Percentiles rank a stretch among this genome's conserved stretches.
Conservation (phyloP, 2,329 filamentous ascomycete genomes). For the Westerdykella ornata region DNA sequence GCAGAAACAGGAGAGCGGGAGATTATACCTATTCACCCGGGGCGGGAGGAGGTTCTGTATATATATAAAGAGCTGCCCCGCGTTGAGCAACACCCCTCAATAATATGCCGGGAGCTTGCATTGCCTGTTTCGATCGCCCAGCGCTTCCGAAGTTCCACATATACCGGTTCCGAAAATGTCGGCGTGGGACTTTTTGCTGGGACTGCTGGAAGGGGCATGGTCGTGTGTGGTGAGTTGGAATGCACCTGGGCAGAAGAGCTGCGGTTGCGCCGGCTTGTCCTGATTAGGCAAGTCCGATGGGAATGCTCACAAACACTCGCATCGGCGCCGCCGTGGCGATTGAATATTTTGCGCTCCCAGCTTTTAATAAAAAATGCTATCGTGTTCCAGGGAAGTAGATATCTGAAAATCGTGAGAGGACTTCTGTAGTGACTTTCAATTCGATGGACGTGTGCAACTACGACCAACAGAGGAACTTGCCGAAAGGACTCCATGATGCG, state of each 20-base stretch:
- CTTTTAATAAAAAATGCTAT: too few species aligned
- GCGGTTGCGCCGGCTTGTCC: neutral
- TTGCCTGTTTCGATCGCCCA: neutral
- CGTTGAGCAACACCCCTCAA: constrained; percentile 14
- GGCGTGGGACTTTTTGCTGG: neutral
- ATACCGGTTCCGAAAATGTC: neutral
- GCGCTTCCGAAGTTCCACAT: neutral
- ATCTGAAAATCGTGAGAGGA: too few species aligned
- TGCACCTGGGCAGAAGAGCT: too few species aligned
- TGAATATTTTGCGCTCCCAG: too few species aligned
- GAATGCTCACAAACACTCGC: neutral
- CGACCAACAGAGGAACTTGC: too few species aligned
- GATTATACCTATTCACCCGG: constrained; percentile 2
- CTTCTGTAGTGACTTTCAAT: too few species aligned
- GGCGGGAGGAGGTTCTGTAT: constrained; percentile 8
- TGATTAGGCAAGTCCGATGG: neutral
- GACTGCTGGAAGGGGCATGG: neutral
- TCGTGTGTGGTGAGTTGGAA: neutral
- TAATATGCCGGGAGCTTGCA: constrained; percentile 4
- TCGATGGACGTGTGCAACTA: too few species aligned
- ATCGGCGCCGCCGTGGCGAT: neutral
- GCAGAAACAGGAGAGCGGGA: neutral
- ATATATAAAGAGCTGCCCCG: constrained; percentile 21
- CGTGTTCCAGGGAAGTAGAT: too few species aligned
- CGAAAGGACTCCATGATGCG: too few species aligned